Evolutionary conservation across 163 green algal species (phyloP).

Genomic region (Coccomyxa subellipsoidea): DNA sequence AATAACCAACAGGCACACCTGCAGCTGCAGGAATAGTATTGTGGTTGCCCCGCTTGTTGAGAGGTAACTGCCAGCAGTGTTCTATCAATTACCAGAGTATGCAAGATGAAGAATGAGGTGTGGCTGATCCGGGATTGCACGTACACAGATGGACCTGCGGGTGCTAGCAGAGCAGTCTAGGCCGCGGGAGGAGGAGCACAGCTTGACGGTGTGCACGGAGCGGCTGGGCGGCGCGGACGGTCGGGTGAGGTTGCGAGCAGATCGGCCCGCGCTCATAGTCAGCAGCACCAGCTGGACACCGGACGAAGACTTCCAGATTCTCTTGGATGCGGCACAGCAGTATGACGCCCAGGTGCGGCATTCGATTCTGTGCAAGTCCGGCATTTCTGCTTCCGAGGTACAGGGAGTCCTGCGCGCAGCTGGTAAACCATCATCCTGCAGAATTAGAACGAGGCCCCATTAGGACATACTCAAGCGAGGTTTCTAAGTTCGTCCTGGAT

Average conservation of each 20-base stretch:
- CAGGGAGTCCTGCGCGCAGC: too few species aligned
- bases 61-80: too few species aligned
- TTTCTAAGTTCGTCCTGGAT: too few species aligned
- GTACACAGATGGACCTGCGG: not conserved
- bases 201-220: slow-evolving; percentile 2
- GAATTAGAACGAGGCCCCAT: too few species aligned
- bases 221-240: not conserved
- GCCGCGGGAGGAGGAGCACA: not conserved
- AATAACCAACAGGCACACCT: too few species aligned
- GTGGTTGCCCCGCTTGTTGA: too few species aligned
- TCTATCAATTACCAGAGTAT: too few species aligned
- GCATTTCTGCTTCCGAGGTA: not conserved
- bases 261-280: slow-evolving; percentile 81
- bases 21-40: too few species aligned
- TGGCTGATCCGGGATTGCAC: not conserved
- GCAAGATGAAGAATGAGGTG: too few species aligned
- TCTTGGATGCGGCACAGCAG: slow-evolving; percentile 73
- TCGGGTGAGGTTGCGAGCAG: slow-evolving; percentile 17
- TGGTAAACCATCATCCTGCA: too few species aligned
- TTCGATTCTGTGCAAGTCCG: not conserved
- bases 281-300: slow-evolving; percentile 96
- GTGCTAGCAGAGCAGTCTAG: not conserved
- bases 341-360: slow-evolving; percentile 61
- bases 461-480: too few species aligned
- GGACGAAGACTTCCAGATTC: slow-evolving; percentile 95